Evolutionary conservation across 495 filamentous ascomycete species (phyloP).

Genomic region (Hyaloscypha variabilis): DNA sequence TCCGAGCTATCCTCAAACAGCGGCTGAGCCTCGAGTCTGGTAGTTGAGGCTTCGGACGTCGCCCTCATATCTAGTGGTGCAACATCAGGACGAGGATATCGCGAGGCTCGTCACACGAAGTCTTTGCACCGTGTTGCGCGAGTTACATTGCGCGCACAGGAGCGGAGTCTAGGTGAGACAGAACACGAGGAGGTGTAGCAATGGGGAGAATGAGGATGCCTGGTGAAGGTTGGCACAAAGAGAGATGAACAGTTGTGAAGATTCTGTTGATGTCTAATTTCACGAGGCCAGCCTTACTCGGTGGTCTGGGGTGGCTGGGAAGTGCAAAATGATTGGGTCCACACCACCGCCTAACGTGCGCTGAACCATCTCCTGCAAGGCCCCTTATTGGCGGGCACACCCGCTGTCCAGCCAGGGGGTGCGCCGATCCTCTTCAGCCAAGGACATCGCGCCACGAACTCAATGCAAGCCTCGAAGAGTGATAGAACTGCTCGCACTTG

Average conservation of each 20-base stretch:
- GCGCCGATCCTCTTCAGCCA: neutral
- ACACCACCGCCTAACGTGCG: too few species aligned
- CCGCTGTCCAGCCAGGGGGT: neutral
- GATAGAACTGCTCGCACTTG: neutral
- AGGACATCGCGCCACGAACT: conserved; percentile 1
- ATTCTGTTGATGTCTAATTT: neutral
- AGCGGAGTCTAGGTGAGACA: neutral
- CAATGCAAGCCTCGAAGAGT: neutral
- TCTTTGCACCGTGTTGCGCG: neutral
- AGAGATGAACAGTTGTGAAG: neutral
- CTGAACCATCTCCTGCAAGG: too few species aligned
- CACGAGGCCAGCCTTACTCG: neutral
- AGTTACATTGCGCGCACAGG: neutral
- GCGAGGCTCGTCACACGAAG: neutral
- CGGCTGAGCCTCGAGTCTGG: neutral
- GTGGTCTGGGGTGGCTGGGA: conserved; percentile 1
- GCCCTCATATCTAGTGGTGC: neutral
- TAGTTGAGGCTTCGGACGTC: neutral
- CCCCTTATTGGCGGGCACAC: neutral
- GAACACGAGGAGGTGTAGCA: neutral
- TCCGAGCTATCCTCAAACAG: neutral
- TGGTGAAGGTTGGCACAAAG: neutral
- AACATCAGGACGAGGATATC: neutral
- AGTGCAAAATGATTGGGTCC: neutral
- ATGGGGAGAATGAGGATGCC: neutral